Evolutionary conservation across 495 filamentous ascomycete genomes (phyloP).

Genomic region (Penicillium herquei): DNA sequence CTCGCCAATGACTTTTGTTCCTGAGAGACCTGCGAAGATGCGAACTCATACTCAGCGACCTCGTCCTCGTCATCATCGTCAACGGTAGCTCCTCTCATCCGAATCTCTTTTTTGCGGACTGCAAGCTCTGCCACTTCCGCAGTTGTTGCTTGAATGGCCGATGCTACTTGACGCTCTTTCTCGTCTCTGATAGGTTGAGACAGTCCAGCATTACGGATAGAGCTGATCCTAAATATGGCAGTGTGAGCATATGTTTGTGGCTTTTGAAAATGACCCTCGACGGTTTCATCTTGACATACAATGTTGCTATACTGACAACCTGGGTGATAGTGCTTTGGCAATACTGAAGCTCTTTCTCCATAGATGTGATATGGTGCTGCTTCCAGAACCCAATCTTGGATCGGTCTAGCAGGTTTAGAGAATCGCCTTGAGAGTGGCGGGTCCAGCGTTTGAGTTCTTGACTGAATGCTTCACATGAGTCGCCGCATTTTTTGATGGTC

Average conservation of each 20-base stretch:
- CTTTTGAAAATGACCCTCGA: not conserved
- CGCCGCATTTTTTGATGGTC: conserved; percentile 25
- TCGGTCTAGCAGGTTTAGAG: conserved; percentile 7
- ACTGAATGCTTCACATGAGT: conserved; percentile 27
- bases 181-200: not conserved
- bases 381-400: conserved; percentile 12
- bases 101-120: not conserved
- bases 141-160: not conserved
- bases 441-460: conserved; percentile 13
- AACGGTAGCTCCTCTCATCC: not conserved
- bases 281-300: not conserved
- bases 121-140: not conserved
- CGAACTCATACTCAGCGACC: not conserved
- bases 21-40: not conserved
- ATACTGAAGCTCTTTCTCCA: conserved; percentile 8
- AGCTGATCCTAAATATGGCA: not conserved
- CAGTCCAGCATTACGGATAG: not conserved
- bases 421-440: conserved; percentile 4
- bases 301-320: conserved; percentile 5
- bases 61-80: not conserved
- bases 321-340: conserved; percentile 11
- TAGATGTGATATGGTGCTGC: conserved; percentile 6
- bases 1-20: not conserved
- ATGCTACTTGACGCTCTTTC: not conserved
- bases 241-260: not conserved